Evolutionary conservation across 495 filamentous ascomycete genomes (phyloP).

Genomic region (Cairneyella variabilis): DNA sequence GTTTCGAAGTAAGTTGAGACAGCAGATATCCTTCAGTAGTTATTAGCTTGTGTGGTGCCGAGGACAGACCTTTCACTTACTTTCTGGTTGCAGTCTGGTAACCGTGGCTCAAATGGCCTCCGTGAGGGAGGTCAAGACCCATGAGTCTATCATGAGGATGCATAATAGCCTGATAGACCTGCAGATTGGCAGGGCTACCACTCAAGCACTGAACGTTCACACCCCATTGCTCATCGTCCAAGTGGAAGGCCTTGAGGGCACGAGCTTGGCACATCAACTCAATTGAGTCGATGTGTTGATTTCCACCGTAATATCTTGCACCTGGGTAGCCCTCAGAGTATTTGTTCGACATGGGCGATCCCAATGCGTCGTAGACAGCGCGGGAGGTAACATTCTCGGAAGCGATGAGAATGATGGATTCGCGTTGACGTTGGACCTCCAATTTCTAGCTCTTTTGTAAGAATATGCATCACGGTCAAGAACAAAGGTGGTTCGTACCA

Average conservation of each 20-base stretch:
- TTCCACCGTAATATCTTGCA: conserved; percentile 98
- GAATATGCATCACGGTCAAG: neutral
- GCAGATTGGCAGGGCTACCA: conserved; percentile 91
- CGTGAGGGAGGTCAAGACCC: conserved; percentile 96
- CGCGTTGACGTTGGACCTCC: conserved; percentile 95
- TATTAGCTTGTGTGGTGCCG: conserved; percentile 14
- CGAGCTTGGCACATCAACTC: conserved; percentile 95
- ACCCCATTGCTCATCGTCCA: conserved; percentile 88
- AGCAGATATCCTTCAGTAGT: conserved; percentile 67
- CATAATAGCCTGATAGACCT: conserved; percentile 99
- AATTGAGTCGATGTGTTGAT: conserved; percentile 96
- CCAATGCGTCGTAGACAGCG: conserved; percentile 84
- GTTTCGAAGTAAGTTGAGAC: conserved; percentile 95
- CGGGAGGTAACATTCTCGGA: conserved; percentile 89
- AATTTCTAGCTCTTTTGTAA: conserved; percentile 54
- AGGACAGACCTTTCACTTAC: conserved; percentile 41
- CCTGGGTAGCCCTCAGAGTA: conserved; percentile 99
- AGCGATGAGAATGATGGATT: conserved; percentile 97
- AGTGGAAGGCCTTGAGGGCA: conserved; percentile 86
- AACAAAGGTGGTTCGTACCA: conserved; percentile 55
- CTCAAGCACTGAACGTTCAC: conserved; percentile 97
- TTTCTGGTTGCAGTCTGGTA: conserved; percentile 94
- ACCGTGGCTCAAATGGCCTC: conserved; percentile 95
- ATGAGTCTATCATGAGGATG: conserved; percentile 92
- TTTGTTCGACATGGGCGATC: conserved; percentile 95